Evolutionary conservation across 2,329 filamentous ascomycete genomes (phyloP).

Genomic region (Colletotrichum gigasporum): DNA sequence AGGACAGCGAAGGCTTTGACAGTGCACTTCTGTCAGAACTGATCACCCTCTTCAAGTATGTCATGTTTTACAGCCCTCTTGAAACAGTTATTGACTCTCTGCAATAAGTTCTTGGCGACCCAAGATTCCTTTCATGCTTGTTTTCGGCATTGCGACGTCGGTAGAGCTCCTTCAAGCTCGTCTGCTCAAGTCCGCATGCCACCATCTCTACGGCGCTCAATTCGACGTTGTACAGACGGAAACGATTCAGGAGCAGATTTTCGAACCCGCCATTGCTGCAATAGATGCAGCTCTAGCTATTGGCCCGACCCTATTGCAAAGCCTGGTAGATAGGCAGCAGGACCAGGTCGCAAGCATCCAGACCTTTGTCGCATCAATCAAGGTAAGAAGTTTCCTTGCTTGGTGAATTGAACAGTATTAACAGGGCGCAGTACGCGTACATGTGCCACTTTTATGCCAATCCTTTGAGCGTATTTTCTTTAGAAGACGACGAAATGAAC

Average conservation of each 20-base stretch:
- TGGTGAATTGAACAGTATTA: conserved; percentile 1
- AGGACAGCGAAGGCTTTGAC: conserved; percentile 87
- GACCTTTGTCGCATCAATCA: conserved; percentile 74
- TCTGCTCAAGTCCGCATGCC: conserved; percentile 73
- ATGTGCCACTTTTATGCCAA: conserved; percentile 90
- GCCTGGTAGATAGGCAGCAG: conserved; percentile 75
- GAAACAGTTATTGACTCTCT: neutral
- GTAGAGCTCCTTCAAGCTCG: conserved; percentile 82
- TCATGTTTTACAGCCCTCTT: conserved; percentile 6
- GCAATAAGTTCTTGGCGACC: conserved; percentile 70
- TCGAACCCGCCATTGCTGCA: conserved; percentile 71
- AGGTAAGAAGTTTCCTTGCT: conserved; percentile 54
- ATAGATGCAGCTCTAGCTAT: conserved; percentile 66
- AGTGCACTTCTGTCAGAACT: conserved; percentile 76
- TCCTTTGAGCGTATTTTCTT: conserved; percentile 71
- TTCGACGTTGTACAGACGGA: conserved; percentile 82
- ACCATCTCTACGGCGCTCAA: conserved; percentile 73
- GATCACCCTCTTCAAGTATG: conserved; percentile 73
- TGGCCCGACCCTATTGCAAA: conserved; percentile 69
- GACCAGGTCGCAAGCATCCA: conserved; percentile 82
- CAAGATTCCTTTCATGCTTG: conserved; percentile 78
- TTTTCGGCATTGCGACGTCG: conserved; percentile 85
- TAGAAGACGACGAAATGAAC: conserved; percentile 35
- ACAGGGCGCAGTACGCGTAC: conserved; percentile 72
- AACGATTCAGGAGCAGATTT: conserved; percentile 77